Evolutionary conservation across 768 basidiomycete species (phyloP).

Genomic region (Boletus tylopilopsis): DNA sequence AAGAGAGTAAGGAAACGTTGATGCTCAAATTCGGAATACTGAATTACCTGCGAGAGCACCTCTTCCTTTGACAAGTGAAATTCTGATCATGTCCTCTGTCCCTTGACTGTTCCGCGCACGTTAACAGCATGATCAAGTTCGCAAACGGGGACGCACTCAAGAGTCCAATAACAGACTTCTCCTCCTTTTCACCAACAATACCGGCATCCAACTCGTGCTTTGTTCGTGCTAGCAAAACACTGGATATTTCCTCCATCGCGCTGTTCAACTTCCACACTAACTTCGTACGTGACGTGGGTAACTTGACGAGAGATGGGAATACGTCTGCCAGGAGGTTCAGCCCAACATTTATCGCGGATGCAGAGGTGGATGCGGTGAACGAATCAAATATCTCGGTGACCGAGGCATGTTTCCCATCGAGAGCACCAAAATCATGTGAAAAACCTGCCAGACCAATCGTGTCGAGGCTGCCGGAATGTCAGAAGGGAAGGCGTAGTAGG

Average conservation of each 20-base stretch:
- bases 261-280: slow-evolving; percentile 28
- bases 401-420: slow-evolving; percentile 44
- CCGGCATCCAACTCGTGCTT: slow-evolving; percentile 30
- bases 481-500: not conserved
- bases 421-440: slow-evolving; percentile 52
- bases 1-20: not conserved
- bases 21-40: not conserved
- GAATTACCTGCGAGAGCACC: slow-evolving; percentile 22
- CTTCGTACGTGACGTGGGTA: slow-evolving; percentile 37
- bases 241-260: slow-evolving; percentile 40
- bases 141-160: slow-evolving; percentile 15
- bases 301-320: slow-evolving; percentile 33
- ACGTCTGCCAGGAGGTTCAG: slow-evolving; percentile 35
- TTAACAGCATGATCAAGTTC: not conserved
- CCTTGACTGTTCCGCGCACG: slow-evolving; percentile 31
- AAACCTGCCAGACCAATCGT: slow-evolving; percentile 60
- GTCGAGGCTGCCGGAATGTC: slow-evolving; percentile 39
- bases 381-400: slow-evolving; percentile 41
- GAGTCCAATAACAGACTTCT: slow-evolving; percentile 25
- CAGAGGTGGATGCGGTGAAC: slow-evolving; percentile 20
- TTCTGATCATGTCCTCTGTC: slow-evolving; percentile 26
- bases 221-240: slow-evolving; percentile 36
- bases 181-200: slow-evolving; percentile 19
- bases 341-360: slow-evolving; percentile 26
- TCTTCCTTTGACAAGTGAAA: slow-evolving; percentile 27